Conservation (phyloP, 1,284 basidiomycete genomes). For the Phellopilus nigrolimitatus region DNA sequence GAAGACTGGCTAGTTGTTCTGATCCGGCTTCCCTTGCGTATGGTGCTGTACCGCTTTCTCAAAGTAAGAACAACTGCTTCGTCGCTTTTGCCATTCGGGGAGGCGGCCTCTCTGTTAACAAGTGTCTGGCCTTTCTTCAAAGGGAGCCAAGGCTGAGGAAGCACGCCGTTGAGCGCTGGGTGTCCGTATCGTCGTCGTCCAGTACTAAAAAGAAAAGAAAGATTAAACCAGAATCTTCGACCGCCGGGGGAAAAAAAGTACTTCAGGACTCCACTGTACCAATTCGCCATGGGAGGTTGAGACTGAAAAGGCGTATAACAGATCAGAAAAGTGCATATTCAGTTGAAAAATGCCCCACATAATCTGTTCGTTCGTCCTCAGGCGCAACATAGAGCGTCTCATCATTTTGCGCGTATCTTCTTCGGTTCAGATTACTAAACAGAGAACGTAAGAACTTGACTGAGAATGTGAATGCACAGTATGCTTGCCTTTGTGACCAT, state of each 20-base stretch:
- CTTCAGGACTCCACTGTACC: constrained; percentile 89
- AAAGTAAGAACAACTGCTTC: constrained; percentile 73
- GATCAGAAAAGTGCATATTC: not conserved
- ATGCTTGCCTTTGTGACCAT: constrained; percentile 72
- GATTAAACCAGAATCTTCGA: constrained; percentile 3
- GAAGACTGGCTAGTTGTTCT: constrained; percentile 19
- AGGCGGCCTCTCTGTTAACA: constrained; percentile 45
- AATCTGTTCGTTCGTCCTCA: constrained; percentile 86
- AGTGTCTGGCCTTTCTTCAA: constrained; percentile 74
- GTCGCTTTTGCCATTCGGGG: constrained; percentile 32
- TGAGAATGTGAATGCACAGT: constrained; percentile 3
- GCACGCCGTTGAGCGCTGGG: constrained; percentile 81
- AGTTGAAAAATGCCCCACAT: constrained; percentile 44
- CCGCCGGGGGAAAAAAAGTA: constrained; percentile 30
- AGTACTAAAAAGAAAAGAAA: constrained; percentile 46
- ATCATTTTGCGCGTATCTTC: constrained; percentile 87
- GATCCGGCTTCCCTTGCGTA: constrained; percentile 34
- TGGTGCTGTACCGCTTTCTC: constrained; percentile 56
- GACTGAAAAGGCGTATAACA: constrained; percentile 51
- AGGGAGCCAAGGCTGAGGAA: constrained; percentile 90
- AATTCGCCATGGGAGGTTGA: constrained; percentile 92
- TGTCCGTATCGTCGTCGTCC: constrained; percentile 87
- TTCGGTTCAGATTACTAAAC: constrained; percentile 71
- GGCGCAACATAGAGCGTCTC: constrained; percentile 93
- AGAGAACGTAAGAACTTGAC: not conserved